Evolutionary conservation across 208 protist species (phyloP), one percentile per base, ranked within the genome.

Genomic region (Crithidia sp.): DNA sequence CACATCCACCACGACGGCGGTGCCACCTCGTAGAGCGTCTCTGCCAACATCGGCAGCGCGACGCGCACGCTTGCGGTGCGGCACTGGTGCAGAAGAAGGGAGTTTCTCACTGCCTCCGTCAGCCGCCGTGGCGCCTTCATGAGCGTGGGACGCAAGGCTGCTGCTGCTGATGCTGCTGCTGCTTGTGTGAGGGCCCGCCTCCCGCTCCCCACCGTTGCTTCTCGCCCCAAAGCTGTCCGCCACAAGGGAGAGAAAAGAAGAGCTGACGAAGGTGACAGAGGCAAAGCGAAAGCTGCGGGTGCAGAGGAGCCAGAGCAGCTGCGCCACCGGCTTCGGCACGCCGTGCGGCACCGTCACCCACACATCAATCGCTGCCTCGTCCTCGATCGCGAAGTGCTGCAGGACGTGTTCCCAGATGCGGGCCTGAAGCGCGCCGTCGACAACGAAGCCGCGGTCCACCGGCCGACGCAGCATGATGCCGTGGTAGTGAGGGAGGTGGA

Each of bases 351-450:
- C 76, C 37, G 88, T 94, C 50, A 96, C 69, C 74, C 87, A 82
- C 40, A 96, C 77, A 40, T 94, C 87, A 45, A 92, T 78, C 0
- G 79, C 67, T 13, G 61, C 58, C 74, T 94, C 91, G 37, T 86
- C 74, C 45, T 83, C 84, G 17, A 96, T 84, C 41, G 82, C 76
- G 60, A 96, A 86, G 49, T 76, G 72, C 71, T 94, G 85, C 60
- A 96, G 63, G 6, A 94, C 74, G 69, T 89, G 83, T 61, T 96
- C 88, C 89, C 91, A 96, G 36, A 96, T 74, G 37, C 83, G 76
- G 13, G 85, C 79, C 70, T 96, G 86, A 28, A 93, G 76, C 5
- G 74, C 57, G 16, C 76, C 85, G 66, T 96, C 91, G n/a, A 92
- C 85, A 44, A 94, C 57, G 70, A 89, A 94, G 19, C 91, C 91